Base-by-base conservation (phyloP, 176 grass and related monocot species). In the Aegilops tauschii region DNA sequence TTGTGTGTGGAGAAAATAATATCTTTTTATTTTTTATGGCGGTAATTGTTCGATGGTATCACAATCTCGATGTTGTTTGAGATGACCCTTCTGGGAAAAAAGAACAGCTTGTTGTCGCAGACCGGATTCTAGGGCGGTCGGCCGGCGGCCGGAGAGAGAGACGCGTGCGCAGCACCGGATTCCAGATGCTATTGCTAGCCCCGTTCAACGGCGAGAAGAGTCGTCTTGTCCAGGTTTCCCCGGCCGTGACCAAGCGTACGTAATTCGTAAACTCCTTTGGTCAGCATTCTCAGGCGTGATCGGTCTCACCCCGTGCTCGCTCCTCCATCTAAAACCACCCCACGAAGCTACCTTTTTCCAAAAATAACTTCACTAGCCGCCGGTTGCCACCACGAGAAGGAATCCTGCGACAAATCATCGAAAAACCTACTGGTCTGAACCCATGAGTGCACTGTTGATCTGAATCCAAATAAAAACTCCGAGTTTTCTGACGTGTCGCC, bases 251-350 rank as follows among this genome's bases (percentile, higher is more conserved):
- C 75, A 75, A 39, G 68, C 5, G 49, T 20, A 66, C 28, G 80
- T 65, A 16, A 79, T 66, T 72, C 35, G 74, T 87, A 87, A 61
- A 29, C 80, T 67, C 8, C 18, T 52, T 49, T 30, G 89, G 69
- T 91, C 89, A 91, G 61, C 45, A 75, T 91, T 84, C 34, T 91
- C 89, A 80, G 39, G 76, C 85, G 54, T 65, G 47, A 52, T 4
- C 78, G n/a, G 68, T 67, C 23, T 32, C 61, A 47, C 34, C 68
- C 69, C 2, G 32, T 61, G 56, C 79, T 35, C 23, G 42, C 54
- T 12, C 73, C 42, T 42, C 39, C 8, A 9, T 40, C 39, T 42
- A 9, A 0, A 42, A 42, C 39, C 39, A 42, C 39, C 39, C 1
- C 11, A 58, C 0, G 47, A 52, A 52, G 5, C 49, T 50, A 6